Evolutionary conservation across 768 basidiomycete species (phyloP).

Genomic region (Boletales sp.): DNA sequence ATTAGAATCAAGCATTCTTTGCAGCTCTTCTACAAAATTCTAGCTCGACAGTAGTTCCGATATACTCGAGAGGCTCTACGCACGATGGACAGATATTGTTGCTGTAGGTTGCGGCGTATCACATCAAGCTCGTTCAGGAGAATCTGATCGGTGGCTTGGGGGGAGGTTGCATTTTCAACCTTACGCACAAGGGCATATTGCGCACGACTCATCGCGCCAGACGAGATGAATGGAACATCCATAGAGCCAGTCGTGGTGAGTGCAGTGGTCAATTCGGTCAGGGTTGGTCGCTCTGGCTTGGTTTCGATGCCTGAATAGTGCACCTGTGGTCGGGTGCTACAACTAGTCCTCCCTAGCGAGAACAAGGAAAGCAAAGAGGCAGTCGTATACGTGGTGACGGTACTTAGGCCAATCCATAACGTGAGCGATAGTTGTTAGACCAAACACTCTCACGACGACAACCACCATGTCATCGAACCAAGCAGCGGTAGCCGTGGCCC

Average conservation of each 20-base stretch:
- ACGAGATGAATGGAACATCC: constrained; percentile 77
- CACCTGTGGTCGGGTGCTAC: constrained; percentile 16
- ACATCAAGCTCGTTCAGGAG: constrained; percentile 56
- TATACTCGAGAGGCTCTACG: constrained; percentile 26
- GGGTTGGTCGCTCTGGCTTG: background rate
- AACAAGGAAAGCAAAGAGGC: background rate
- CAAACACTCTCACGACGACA: constrained; percentile 1
- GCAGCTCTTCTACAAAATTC: constrained; percentile 48
- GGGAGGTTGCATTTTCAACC: constrained; percentile 58
- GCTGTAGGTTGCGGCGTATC: constrained; percentile 50
- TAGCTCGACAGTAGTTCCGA: constrained; percentile 6
- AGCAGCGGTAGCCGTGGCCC: constrained; percentile 44
- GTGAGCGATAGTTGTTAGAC: background rate
- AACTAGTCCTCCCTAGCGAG: background rate
- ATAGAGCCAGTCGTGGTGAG: constrained; percentile 34
- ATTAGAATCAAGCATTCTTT: constrained; percentile 67
- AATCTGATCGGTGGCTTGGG: constrained; percentile 57
- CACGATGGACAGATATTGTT: constrained; percentile 51
- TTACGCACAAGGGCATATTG: constrained; percentile 76
- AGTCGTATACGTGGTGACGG: background rate
- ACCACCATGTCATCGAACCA: constrained; percentile 25
- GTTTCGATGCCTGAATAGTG: constrained; percentile 7
- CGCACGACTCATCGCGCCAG: constrained; percentile 70
- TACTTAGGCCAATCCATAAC: background rate
- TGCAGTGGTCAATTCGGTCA: background rate